Conservation (phyloP, 2,329 filamentous ascomycete genomes). For the Capronia epimyces region DNA sequence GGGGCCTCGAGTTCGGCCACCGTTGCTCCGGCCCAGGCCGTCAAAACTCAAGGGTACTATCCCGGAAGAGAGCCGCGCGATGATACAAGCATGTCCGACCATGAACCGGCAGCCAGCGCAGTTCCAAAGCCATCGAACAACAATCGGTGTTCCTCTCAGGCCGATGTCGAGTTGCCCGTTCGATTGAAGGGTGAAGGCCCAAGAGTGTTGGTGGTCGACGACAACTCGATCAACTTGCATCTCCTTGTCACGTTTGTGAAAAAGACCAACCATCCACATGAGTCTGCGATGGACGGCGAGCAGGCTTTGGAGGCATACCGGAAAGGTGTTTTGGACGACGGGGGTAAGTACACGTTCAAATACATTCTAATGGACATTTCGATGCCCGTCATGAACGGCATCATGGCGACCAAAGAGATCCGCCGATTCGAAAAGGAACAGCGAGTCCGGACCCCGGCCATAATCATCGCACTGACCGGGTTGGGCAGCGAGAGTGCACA, state of each 20-base stretch:
- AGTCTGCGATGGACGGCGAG: conserved; percentile 41
- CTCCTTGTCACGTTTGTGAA: conserved; percentile 42
- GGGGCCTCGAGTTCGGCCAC: background rate
- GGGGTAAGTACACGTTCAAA: conserved; percentile 36
- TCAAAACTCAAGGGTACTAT: background rate
- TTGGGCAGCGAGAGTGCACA: conserved; percentile 40
- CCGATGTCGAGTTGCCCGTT: background rate
- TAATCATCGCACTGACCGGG: conserved; percentile 45
- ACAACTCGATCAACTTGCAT: conserved; percentile 44
- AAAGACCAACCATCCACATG: conserved; percentile 35
- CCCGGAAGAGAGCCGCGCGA: background rate
- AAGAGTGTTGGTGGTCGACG: conserved; percentile 42
- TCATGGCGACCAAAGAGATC: conserved; percentile 45
- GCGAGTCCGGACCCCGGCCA: conserved; percentile 32
- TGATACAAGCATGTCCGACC: too few relatives aligned
- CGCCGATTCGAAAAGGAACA: conserved; percentile 38
- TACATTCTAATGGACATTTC: conserved; percentile 47
- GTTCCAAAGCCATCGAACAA: background rate
- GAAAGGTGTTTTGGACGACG: conserved; percentile 28
- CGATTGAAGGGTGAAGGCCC: conserved; percentile 3
- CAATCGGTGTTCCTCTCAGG: background rate
- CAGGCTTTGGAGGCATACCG: conserved; percentile 39
- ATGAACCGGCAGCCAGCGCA: background rate
- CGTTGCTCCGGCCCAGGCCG: background rate
- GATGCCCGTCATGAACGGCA: conserved; percentile 48